Base-by-base conservation (phyloP, 257 asterid species). In the Avicennia marina region DNA sequence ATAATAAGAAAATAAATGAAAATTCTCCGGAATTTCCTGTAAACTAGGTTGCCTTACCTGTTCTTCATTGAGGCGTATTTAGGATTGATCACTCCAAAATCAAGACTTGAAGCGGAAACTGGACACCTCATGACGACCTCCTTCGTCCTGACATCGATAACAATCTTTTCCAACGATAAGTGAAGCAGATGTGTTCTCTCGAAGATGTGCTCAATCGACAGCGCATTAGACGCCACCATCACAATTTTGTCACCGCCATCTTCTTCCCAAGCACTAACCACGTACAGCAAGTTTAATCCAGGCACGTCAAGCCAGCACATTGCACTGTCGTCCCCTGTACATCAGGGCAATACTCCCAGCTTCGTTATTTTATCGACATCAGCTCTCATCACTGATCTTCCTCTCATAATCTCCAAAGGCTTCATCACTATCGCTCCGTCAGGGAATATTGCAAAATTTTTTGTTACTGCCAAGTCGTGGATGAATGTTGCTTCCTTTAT, bases 381-480 rank as follows among this genome's bases (percentile, higher is more conserved):
- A 0, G 71, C 4, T 8, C 70, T 53, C 24, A 81, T 53, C 4
- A 71, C 60, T 1, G 78, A 63, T 6, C 63, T 58, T 6, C 89
- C 83, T 6, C 60, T 22, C 33, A 73, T 17, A 11, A 75, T 49
- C 13, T 64, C 73, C 26, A 69, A 10, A 1, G 73, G 73, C 45
- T 69, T 64, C 51, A 80, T 70, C 19, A 68, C 73, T 0, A 75
- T 65, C 51, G 72, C 87, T n/a, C 47, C 57, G n/a, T 75, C 86
- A 0, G 79, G 62, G 26, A 80, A 80, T 0, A 83, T 45, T 0
- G 83, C 84, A 24, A 60, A 75, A 5, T 57, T 78, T 3, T 81
- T 50, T 0, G 89, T 75, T 24, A 83, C 70, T n/a, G 82, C 85
- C 18, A 83, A 83, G 8, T 83, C 93, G 44, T 83, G 93, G 1